A percentile compares a stretch with the other conserved stretches of the same genome.
Evolutionary conservation across 2,329 filamentous ascomycete genomes (phyloP).

Genomic region (Westerdykella ornata): DNA sequence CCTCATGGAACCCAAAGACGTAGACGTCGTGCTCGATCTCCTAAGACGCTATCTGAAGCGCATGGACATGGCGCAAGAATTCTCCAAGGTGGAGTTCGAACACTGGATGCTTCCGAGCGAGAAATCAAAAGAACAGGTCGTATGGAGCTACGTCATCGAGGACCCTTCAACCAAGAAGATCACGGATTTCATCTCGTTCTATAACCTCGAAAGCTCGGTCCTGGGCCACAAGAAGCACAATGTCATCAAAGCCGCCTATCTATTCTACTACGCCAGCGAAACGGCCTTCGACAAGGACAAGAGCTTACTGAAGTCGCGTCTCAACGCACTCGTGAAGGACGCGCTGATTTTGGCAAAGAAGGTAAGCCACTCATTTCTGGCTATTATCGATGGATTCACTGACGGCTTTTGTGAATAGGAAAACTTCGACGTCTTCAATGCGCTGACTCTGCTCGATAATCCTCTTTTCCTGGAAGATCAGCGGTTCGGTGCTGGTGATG

Average conservation of each 20-base stretch:
- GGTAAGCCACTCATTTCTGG: slow-evolving; percentile 33
- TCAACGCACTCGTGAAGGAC: slow-evolving; percentile 76
- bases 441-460: slow-evolving; percentile 88
- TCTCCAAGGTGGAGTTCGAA: slow-evolving; percentile 69
- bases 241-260: slow-evolving; percentile 80
- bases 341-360: slow-evolving; percentile 82
- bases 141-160: slow-evolving; percentile 89
- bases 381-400: slow-evolving; percentile 1
- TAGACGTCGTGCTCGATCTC: slow-evolving; percentile 67
- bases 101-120: slow-evolving; percentile 78
- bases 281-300: slow-evolving; percentile 58
- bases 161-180: slow-evolving; percentile 65
- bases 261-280: slow-evolving; percentile 94
- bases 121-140: slow-evolving; percentile 58
- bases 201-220: slow-evolving; percentile 86
- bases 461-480: slow-evolving; percentile 86
- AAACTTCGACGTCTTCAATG: slow-evolving; percentile 95
- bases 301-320: slow-evolving; percentile 63
- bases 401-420: slow-evolving; percentile 36
- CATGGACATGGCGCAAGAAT: slow-evolving; percentile 79
- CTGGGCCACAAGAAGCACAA: slow-evolving; percentile 74
- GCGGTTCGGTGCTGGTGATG: slow-evolving; percentile 91
- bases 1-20: slow-evolving; percentile 70
- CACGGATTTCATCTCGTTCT: slow-evolving; percentile 97
- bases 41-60: slow-evolving; percentile 70